A percentile compares a stretch with the other conserved stretches of the same genome.
Conservation (phyloP, 108 stramenopile species). For the Cyclotella choctawhatcheeana region DNA sequence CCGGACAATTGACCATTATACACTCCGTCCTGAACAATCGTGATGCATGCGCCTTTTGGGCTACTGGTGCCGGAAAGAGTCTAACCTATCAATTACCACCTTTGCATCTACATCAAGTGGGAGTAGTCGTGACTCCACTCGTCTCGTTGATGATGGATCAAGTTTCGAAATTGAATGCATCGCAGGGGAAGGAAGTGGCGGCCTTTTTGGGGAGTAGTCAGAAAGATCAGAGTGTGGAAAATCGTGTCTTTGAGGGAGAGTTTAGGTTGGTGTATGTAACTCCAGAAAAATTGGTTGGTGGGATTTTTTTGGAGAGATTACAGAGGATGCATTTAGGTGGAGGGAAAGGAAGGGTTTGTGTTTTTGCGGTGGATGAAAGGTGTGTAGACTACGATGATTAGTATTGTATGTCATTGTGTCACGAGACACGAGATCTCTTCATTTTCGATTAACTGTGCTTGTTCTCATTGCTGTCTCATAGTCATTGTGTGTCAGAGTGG, state of each 20-base stretch:
- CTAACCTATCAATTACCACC: conserved; percentile 93
- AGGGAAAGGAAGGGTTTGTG: conserved; percentile 45
- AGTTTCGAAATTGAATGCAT: conserved; percentile 69
- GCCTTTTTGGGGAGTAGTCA: conserved; percentile 76
- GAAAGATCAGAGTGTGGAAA: conserved; percentile 56
- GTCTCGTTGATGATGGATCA: conserved; percentile 96
- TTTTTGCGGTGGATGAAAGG: conserved; percentile 92
- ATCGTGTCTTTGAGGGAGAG: conserved; percentile 59
- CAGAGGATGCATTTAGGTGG: conserved; percentile 39
- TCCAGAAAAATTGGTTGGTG: conserved; percentile 82
- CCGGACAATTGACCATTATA: conserved; percentile 42
- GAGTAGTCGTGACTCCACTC: conserved; percentile 72
- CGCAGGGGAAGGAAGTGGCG: conserved; percentile 38
- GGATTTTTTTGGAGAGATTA: conserved; percentile 55
- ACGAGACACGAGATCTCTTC: too few species aligned
- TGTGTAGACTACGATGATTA: neutral
- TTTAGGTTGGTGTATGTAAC: conserved; percentile 88
- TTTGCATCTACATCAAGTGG: conserved; percentile 55
- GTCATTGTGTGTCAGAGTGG: conserved; percentile 96
- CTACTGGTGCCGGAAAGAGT: conserved; percentile 93
- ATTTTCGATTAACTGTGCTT: neutral
- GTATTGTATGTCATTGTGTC: neutral
- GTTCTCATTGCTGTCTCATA: neutral
- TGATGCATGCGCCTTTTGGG: conserved; percentile 87
- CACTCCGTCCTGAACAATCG: conserved; percentile 29